Percentiles rank a stretch among this genome's conserved stretches.
Conservation (phyloP, 371 early-diverging fungal genomes). For the Syncephalastrum sp. region DNA sequence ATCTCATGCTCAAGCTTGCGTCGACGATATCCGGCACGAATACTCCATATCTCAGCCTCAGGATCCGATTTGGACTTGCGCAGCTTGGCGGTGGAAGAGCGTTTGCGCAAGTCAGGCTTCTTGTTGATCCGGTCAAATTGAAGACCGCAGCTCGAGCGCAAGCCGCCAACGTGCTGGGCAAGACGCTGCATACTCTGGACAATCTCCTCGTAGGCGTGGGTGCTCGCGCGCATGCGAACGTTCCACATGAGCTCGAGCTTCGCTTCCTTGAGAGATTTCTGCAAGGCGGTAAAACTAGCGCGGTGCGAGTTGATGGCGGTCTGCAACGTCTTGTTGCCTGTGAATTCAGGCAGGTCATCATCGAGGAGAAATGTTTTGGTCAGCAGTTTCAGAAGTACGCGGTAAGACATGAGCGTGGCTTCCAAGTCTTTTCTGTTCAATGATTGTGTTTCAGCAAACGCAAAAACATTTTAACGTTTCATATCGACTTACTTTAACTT, state of each 20-base stretch:
- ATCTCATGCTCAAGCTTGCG: constrained; percentile 44
- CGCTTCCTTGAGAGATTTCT: constrained; percentile 61
- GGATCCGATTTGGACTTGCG: background rate
- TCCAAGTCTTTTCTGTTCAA: constrained; percentile 54
- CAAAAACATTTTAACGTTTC: constrained; percentile 1
- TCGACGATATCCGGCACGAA: constrained; percentile 43
- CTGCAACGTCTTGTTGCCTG: constrained; percentile 49
- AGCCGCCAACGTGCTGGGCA: constrained; percentile 66
- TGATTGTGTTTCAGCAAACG: too few species aligned
- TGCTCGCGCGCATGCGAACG: constrained; percentile 43
- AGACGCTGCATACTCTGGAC: constrained; percentile 58
- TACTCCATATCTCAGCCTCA: constrained; percentile 30
- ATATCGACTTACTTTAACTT: constrained; percentile 44
- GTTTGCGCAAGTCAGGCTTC: constrained; percentile 7
- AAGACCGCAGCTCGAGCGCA: constrained; percentile 66
- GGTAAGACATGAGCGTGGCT: constrained; percentile 54
- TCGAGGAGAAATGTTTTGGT: constrained; percentile 72
- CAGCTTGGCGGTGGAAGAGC: background rate
- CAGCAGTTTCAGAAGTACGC: constrained; percentile 52
- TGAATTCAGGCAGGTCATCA: constrained; percentile 53
- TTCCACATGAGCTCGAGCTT: constrained; percentile 62
- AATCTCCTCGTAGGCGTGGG: constrained; percentile 40
- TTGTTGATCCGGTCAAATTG: constrained; percentile 59
- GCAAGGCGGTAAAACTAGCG: constrained; percentile 60
- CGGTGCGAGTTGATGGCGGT: constrained; percentile 63